Evolutionary conservation across 768 basidiomycete genomes (phyloP).

Genomic region (Boletus patriciae): DNA sequence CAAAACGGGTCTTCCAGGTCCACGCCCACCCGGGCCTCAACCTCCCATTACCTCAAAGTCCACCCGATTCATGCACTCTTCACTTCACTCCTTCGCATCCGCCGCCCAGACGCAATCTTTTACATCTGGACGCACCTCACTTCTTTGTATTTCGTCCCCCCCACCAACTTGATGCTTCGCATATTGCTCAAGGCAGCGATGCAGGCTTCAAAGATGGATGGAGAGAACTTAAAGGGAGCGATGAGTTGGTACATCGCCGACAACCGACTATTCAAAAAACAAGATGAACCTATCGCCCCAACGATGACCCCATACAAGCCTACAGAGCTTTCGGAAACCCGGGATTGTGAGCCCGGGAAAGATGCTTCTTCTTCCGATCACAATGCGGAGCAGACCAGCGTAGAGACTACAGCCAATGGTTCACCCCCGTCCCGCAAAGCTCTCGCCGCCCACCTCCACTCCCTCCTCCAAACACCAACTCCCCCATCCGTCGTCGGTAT

Average conservation of each 20-base stretch:
- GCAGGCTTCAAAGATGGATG: conserved; percentile 50
- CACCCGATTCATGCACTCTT: conserved; percentile 47
- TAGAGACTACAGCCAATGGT: neutral
- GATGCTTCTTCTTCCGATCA: neutral
- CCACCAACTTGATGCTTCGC: conserved; percentile 55
- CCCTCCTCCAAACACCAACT: conserved; percentile 24
- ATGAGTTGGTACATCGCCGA: conserved; percentile 34
- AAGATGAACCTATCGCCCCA: conserved; percentile 16
- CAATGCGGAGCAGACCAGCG: neutral
- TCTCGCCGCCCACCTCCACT: conserved; percentile 7
- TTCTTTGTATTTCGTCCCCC: conserved; percentile 54
- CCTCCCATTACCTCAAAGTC: conserved; percentile 19
- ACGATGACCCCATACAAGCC: neutral
- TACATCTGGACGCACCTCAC: conserved; percentile 67
- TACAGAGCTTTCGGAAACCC: neutral
- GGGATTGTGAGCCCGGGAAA: neutral
- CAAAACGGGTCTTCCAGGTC: neutral
- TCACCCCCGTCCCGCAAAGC: conserved; percentile 4
- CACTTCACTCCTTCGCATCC: conserved; percentile 45
- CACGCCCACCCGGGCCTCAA: neutral
- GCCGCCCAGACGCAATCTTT: conserved; percentile 64
- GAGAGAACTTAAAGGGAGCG: conserved; percentile 50
- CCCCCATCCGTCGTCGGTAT: conserved; percentile 36
- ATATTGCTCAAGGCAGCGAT: conserved; percentile 63
- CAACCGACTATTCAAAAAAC: conserved; percentile 19